Percentiles rank a stretch among this genome's conserved stretches.
phyloP scores from a whole-genome alignment of 345 rosid species.

The Carallia pectinifolia region DNA sequence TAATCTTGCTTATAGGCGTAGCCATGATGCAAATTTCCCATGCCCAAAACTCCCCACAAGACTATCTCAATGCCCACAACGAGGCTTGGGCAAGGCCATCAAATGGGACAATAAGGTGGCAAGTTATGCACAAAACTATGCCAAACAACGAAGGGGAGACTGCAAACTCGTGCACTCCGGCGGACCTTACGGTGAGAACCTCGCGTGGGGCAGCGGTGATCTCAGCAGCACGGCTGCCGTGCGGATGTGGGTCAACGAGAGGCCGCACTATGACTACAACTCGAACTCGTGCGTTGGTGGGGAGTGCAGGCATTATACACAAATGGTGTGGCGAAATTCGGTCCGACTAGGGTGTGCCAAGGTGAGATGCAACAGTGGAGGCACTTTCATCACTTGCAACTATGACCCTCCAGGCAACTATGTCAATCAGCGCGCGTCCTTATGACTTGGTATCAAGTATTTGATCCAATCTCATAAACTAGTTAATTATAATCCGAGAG shows the following conservation, averaged over 20 bases:
- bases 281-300: conserved; percentile 8
- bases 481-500: too few relatives aligned
- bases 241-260: conserved; percentile 16
- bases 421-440: conserved; percentile 39
- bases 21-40: not conserved
- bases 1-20: not conserved
- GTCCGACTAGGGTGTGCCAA: conserved; percentile 21
- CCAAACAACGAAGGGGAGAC: not conserved
- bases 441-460: conserved; percentile 3
- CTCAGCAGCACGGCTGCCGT: conserved; percentile 6
- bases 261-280: conserved; percentile 7
- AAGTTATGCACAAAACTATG: conserved; percentile 1
- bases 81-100: conserved; percentile 6
- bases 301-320: conserved; percentile 34
- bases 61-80: conserved; percentile 17
- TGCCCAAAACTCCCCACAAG: conserved; percentile 17
- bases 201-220: conserved; percentile 4
- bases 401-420: conserved; percentile 62
- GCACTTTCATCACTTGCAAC: conserved; percentile 45
- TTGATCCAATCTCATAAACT: too few relatives aligned
- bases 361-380: conserved; percentile 22
- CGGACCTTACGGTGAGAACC: conserved; percentile 15
- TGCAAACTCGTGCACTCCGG: conserved; percentile 15
- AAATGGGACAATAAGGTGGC: conserved; percentile 10
- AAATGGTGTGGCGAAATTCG: conserved; percentile 25